Base-by-base conservation (phyloP, 2,329 filamentous ascomycete genomes). In the Aaosphaeria arxii region DNA sequence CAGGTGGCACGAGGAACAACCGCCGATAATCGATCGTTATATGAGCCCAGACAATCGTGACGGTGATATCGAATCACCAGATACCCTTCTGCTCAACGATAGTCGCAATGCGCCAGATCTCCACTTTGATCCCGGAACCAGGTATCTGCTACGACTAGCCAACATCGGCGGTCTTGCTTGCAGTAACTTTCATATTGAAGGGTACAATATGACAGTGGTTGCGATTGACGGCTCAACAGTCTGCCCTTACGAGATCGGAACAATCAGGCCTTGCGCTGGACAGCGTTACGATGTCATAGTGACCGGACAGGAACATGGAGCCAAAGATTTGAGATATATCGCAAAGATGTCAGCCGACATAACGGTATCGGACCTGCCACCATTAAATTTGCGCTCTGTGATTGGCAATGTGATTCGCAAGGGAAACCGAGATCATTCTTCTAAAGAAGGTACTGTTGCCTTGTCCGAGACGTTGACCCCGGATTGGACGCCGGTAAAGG, bases 81-180 rank as follows among this genome's bases (percentile, higher is more conserved):
- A 90, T 36, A 75, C 83, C 4, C 82, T 84, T 1, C 74, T 91
- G 40, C 78, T 90, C 66, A 90, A 91, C 59, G 88, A 91, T 53
- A 84, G 82, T 7, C 35, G 77, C 3, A 42, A 79, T 49, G 79
- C 86, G 47, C 68, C 83, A 3, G 39, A 72, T 3, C 70, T 90
- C 35, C 57, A 75, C 0, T 79, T 91, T 3, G 57, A 84, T 55
- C 83, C 87, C 0, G 80, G 81, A 4, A 88, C 82, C 63, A 90
- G 85, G 0, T 91, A 91, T 53, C 71, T 89, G 11, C 77, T 91
- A 59, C 83, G 84, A 36, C 73, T 89, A 45, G 73, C 88, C 55
- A 89, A 88, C 57, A 79, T 89, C 35, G 86, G 82, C 7, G 87
- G 85, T 24, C 89, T 89, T 70, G 70, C 71, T 1, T 71, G 69